Base-by-base conservation (phyloP, 495 filamentous ascomycete species). In the Xylaria palmicola region DNA sequence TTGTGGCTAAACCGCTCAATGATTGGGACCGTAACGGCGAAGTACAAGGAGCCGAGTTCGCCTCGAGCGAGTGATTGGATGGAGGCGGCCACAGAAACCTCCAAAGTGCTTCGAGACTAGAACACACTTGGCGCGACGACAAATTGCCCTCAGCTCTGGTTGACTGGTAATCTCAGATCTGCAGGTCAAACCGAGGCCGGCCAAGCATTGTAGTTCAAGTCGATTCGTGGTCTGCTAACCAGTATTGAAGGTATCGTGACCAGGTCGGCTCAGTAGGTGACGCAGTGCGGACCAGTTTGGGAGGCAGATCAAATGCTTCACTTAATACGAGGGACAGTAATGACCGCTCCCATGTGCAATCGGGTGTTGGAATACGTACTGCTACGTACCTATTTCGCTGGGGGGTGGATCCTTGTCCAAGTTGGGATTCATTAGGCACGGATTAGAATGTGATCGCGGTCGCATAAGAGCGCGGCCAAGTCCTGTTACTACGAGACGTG, bases 391-490 rank as follows among this genome's bases (percentile, higher is more conserved):
- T n/a, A n/a, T n/a, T n/a, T n/a, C n/a, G n/a, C n/a, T n/a, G n/a
- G n/a, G n/a, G n/a, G n/a, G 50, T 61, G 59, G 48, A 55, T 29
- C 50, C 49, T 27, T 61, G 50, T 43, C 59, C 49, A 19, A 54
- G 49, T 61, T 55, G 50, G 48, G 59, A 52, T 54, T 45, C 40
- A 20, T 61, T 43, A 55, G 59, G 50, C 59, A 52, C 49, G 39
- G 48, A 61, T 30, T 41, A 61, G 29, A 55, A 54, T 61, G 59
- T 45, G 59, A 54, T 41, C 15, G 37, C 24, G 59, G 59, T 41
- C 59, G 59, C 59, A 61, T 55, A 48, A 61, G 32, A 53, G 34
- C 22, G 34, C 64, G 69, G 61, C 69, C 69, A 67, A 56, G 63
- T 53, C 41, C 48, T 36, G 32, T 43, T 49, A 44, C 55, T 49